phyloP scores from a whole-genome alignment of 2,329 filamentous ascomycete species.

The Leptographium flavum region DNA sequence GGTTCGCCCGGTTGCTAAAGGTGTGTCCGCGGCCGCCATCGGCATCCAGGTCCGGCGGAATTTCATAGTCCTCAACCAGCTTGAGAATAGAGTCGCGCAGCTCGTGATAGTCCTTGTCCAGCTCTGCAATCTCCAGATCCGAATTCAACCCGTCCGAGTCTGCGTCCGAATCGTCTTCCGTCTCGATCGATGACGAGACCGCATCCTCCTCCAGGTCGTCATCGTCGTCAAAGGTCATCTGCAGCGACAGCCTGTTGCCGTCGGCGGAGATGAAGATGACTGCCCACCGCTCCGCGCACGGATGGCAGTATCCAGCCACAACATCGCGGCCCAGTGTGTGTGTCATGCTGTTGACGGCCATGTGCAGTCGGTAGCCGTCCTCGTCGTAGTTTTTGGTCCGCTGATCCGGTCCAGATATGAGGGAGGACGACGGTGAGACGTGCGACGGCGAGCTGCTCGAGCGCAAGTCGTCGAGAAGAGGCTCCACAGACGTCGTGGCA shows the following conservation, averaged over 20 bases:
- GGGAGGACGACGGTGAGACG: conserved; percentile 34
- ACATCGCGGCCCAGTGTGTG: conserved; percentile 49
- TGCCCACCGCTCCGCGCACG: conserved; percentile 71
- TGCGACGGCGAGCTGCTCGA: conserved; percentile 32
- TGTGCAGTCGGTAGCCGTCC: conserved; percentile 49
- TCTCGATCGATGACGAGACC: conserved; percentile 44
- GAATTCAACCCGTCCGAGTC: conserved; percentile 38
- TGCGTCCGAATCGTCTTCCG: conserved; percentile 41
- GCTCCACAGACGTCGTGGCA: conserved; percentile 49
- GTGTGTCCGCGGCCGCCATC: conserved; percentile 41
- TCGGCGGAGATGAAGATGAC: conserved; percentile 66
- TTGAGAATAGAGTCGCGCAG: conserved; percentile 68
- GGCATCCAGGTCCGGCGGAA: conserved; percentile 51
- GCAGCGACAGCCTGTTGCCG: conserved; percentile 52
- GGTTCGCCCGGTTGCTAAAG: conserved; percentile 57
- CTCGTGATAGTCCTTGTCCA: conserved; percentile 69
- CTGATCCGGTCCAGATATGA: conserved; percentile 20
- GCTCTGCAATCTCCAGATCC: conserved; percentile 48
- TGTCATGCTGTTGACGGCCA: conserved; percentile 57
- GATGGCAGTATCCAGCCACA: conserved; percentile 56
- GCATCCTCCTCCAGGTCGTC: conserved; percentile 50
- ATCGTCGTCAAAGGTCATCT: conserved; percentile 59
- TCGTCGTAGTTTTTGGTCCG: conserved; percentile 43
- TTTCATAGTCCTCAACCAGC: conserved; percentile 70
- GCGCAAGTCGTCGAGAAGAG: conserved; percentile 41